phyloP scores from a whole-genome alignment of 345 rosid species.

The Litchi chinensis region DNA sequence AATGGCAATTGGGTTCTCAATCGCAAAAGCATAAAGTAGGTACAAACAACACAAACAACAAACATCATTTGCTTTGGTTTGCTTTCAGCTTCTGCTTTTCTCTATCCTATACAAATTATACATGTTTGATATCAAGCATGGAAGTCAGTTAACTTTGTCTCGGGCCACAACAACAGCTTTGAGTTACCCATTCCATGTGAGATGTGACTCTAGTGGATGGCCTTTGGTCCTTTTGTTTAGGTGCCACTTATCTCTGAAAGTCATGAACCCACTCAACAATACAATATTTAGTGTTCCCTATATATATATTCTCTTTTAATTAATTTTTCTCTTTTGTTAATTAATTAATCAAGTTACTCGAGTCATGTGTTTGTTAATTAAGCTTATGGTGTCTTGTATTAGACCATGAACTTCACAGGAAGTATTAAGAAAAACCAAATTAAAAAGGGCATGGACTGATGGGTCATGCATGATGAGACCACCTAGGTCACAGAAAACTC shows the following conservation, averaged over 20 bases:
- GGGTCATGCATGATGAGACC: not conserved
- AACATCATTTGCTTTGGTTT: constrained; percentile 20
- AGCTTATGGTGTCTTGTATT: too few relatives aligned
- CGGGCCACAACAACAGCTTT: constrained; percentile 15
- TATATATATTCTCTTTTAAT: not conserved
- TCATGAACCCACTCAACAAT: not conserved
- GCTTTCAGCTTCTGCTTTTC: too few relatives aligned
- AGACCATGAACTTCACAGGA: not conserved
- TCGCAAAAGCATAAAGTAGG: not conserved
- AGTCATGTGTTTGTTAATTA: not conserved
- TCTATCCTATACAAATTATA: not conserved
- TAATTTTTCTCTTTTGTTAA: not conserved
- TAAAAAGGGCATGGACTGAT: not conserved
- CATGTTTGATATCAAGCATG: constrained; percentile 25
- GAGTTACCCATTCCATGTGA: constrained; percentile 24
- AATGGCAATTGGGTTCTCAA: constrained; percentile 1
- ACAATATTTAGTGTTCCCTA: not conserved
- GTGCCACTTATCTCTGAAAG: not conserved
- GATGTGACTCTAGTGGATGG: constrained; percentile 15
- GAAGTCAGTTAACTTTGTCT: constrained; percentile 41
- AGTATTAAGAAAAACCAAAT: too few relatives aligned
- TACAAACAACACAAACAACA: constrained; percentile 19
- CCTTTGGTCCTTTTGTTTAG: not conserved
- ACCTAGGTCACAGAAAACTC: not conserved
- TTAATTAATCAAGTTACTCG: not conserved